Evolutionary conservation across 2,329 filamentous ascomycete species (phyloP).

Genomic region (Dactylellina cionopaga): DNA sequence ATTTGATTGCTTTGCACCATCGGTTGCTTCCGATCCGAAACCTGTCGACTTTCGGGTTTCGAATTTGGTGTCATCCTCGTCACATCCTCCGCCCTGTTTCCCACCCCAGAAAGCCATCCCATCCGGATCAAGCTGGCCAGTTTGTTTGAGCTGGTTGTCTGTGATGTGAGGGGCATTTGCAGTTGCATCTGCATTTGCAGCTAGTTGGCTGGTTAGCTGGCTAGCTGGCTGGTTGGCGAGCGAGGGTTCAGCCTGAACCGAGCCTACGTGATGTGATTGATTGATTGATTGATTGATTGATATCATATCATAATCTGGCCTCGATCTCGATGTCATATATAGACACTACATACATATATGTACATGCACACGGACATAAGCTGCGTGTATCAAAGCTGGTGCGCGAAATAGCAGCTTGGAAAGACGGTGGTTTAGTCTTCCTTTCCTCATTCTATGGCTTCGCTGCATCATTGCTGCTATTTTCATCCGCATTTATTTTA

Average conservation of each 20-base stretch:
- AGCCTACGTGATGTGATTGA: slow-evolving; percentile 25
- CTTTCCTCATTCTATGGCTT: slow-evolving; percentile 6
- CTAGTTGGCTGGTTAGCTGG: background rate
- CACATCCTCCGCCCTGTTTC: slow-evolving; percentile 30
- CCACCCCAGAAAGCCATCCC: background rate
- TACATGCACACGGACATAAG: too few species aligned
- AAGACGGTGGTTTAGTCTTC: background rate
- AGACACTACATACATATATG: too few species aligned
- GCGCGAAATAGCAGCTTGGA: background rate
- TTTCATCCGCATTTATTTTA: background rate
- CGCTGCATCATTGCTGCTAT: slow-evolving; percentile 12
- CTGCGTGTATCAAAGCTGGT: too few species aligned
- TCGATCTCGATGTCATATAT: too few species aligned
- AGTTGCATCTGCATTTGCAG: background rate
- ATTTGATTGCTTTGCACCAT: too few species aligned
- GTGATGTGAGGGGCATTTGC: too few species aligned
- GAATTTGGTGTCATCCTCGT: slow-evolving; percentile 46
- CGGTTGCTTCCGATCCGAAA: slow-evolving; percentile 49
- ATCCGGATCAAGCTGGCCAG: background rate
- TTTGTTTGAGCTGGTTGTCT: background rate
- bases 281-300: slow-evolving; percentile 1
- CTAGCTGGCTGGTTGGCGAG: slow-evolving; percentile 13
- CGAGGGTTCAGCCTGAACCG: too few species aligned
- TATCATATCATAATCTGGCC: background rate
- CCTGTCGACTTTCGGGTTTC: slow-evolving; percentile 38